phyloP scores from a whole-genome alignment of 352 stramenopile genomes.

The Globisporangium cederbergense region DNA sequence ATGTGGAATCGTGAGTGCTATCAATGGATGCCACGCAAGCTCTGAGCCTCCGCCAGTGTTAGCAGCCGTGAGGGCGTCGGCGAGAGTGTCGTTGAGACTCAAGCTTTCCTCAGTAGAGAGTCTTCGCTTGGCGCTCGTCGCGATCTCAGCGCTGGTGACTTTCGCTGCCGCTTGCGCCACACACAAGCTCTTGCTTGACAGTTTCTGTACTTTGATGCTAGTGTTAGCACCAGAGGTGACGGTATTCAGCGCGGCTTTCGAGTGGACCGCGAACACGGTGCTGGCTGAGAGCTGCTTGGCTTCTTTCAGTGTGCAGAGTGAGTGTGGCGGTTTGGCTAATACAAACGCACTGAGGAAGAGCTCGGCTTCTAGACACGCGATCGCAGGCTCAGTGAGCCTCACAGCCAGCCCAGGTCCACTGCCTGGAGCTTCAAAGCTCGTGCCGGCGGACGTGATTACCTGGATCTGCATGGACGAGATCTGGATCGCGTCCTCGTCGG shows the following conservation, averaged over 20 bases:
- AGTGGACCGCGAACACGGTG: slow-evolving; percentile 47
- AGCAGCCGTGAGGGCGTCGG: not conserved
- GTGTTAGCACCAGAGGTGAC: slow-evolving; percentile 13
- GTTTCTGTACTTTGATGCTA: slow-evolving; percentile 26
- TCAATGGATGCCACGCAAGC: slow-evolving; percentile 35
- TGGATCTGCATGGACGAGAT: slow-evolving; percentile 32
- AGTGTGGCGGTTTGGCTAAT: slow-evolving; percentile 32
- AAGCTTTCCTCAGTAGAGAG: not conserved
- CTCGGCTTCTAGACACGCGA: slow-evolving; percentile 39
- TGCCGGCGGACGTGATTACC: slow-evolving; percentile 34
- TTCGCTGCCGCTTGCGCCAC: slow-evolving; percentile 27
- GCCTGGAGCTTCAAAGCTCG: slow-evolving; percentile 11
- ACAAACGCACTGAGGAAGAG: slow-evolving; percentile 54
- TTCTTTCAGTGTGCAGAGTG: slow-evolving; percentile 36
- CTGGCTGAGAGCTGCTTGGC: slow-evolving; percentile 38
- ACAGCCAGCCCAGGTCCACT: slow-evolving; percentile 24
- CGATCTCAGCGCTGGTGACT: not conserved
- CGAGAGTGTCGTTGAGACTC: not conserved
- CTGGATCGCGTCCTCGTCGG: slow-evolving; percentile 29
- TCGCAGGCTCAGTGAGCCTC: slow-evolving; percentile 36
- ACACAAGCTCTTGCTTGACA: slow-evolving; percentile 37
- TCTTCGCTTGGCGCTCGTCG: slow-evolving; percentile 7
- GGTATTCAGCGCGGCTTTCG: slow-evolving; percentile 25
- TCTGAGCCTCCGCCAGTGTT: not conserved
- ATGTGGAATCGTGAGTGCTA: slow-evolving; percentile 51